Evolutionary conservation across 371 early-diverging fungal species (phyloP).

Genomic region (Haplosporangium sp.): DNA sequence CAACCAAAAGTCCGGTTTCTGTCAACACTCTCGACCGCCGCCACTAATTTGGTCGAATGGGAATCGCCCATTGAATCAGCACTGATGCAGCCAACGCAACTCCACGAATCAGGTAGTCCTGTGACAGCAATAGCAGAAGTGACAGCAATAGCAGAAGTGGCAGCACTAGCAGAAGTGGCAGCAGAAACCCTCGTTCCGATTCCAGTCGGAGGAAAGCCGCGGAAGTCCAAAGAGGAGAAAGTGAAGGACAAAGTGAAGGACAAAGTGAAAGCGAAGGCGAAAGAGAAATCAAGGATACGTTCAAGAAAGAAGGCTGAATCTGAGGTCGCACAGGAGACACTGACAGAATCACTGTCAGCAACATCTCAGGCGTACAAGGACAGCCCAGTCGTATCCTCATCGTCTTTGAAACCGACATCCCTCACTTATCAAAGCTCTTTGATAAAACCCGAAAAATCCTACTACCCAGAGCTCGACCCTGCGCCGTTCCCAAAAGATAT

Average conservation of each 20-base stretch:
- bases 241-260: neutral
- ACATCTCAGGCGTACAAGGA: neutral
- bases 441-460: neutral
- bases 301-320: no score
- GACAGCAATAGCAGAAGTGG: neutral
- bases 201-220: neutral
- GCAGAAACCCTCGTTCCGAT: neutral
- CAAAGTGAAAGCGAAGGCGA: no score
- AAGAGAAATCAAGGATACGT: neutral
- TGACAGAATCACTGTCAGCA: neutral
- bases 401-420: neutral
- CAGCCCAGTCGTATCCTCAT: neutral
- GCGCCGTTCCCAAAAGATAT: slow-evolving; percentile 45
- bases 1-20: slow-evolving; percentile 1
- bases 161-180: neutral
- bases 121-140: neutral
- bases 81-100: neutral
- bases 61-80: neutral
- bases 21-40: slow-evolving; percentile 3
- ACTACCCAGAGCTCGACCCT: slow-evolving; percentile 26
- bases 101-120: neutral
- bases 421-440: slow-evolving; percentile 22
- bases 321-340: neutral
- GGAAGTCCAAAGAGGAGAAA: neutral
- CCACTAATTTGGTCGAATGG: slow-evolving; percentile 11